Evolutionary conservation across 2,329 filamentous ascomycete genomes (phyloP), one percentile per base, ranked within the genome.

Genomic region (Verticillium klebahnii): DNA sequence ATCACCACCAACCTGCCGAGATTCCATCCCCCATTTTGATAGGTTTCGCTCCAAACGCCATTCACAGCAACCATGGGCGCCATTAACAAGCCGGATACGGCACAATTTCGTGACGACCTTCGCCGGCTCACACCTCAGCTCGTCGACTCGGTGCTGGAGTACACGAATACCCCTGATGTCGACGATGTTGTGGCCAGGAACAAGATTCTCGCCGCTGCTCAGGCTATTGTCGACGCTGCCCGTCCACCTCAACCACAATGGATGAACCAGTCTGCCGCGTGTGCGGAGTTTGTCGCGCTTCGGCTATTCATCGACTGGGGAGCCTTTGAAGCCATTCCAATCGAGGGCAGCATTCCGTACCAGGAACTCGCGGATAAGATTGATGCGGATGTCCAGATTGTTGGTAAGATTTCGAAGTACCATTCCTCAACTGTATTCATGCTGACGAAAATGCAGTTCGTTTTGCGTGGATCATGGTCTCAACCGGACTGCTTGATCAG

Each of bases 301-400:
- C 37, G 64, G 17, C 64, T 75, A 12, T 75, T 76, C 60, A 64
- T 70, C 37, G 67, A 71, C 57, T 75, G 74, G 72, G 67, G 69
- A 15, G 70, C 65, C 0, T 77, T 75, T 56, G 71, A 74, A 12
- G 60, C 61, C 2, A 73, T 78, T 32, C 73, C 74, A 0, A 6
- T 61, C 2, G 66, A 68, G 1, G 73, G 68, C 1, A 55, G 61
- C 11, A 72, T 75, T 29, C 68, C 70, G 11, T 71, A 71, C 60
- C 54, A 56, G 1, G 69, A 73, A 0, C 65, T 78, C 8, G 73
- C 74, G 0, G 60, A 61, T 9, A 69, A 69, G 34, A 60, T 74
- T 1, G 62, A 69, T 1, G 71, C 69, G 1, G 71, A 78, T 23
- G 62, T 57, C 11, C 54, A 63, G 4, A 64, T 77, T 17, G 71